Evolutionary conservation across 2,329 filamentous ascomycete genomes (phyloP).

Genomic region (Neodidymelliopsis sp.): DNA sequence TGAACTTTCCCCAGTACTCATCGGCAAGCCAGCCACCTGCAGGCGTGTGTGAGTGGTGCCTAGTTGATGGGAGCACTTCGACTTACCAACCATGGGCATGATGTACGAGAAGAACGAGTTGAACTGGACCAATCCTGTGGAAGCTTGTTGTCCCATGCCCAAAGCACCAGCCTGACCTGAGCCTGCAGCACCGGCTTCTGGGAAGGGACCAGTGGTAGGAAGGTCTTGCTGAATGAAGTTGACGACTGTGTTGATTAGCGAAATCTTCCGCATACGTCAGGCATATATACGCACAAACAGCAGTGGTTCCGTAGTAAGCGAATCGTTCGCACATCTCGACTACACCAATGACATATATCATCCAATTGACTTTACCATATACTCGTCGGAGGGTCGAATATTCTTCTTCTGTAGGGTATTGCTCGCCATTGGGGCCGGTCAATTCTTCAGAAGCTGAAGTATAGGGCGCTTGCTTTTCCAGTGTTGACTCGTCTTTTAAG

Average conservation of each 20-base stretch:
- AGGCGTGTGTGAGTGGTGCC: slow-evolving; percentile 54
- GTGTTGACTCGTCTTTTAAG: slow-evolving; percentile 4
- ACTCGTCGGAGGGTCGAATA: slow-evolving; percentile 40
- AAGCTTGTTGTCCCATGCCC: slow-evolving; percentile 37
- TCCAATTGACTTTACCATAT: slow-evolving; percentile 40
- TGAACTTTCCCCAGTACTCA: slow-evolving; percentile 66
- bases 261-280: not conserved
- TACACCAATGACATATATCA: slow-evolving; percentile 41
- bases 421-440: slow-evolving; percentile 33
- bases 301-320: slow-evolving; percentile 43
- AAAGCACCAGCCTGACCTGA: slow-evolving; percentile 39
- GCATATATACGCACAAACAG: slow-evolving; percentile 26
- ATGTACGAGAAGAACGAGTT: slow-evolving; percentile 34
- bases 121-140: slow-evolving; percentile 34
- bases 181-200: slow-evolving; percentile 55
- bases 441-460: slow-evolving; percentile 17
- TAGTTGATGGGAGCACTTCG: not conserved
- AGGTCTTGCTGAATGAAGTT: slow-evolving; percentile 54
- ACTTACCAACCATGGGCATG: slow-evolving; percentile 35
- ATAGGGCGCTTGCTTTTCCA: slow-evolving; percentile 21
- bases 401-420: slow-evolving; percentile 40
- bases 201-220: slow-evolving; percentile 56
- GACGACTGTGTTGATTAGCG: slow-evolving; percentile 27
- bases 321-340: slow-evolving; percentile 43
- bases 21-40: slow-evolving; percentile 65